Evolutionary conservation across 2,329 filamentous ascomycete genomes (phyloP).

Genomic region (Harringtonia aguacate): DNA sequence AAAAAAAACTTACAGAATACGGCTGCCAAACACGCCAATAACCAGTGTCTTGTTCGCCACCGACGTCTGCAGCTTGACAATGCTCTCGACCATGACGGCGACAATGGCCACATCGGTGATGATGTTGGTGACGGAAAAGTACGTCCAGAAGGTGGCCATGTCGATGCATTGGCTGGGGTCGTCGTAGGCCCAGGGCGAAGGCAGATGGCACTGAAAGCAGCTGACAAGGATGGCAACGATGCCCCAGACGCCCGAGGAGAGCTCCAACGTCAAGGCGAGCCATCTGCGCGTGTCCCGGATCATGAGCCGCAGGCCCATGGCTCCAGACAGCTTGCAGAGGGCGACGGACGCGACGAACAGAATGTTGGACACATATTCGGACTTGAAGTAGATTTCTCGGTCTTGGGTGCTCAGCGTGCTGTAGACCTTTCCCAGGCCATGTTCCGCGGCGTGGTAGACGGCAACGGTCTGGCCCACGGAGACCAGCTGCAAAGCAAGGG

Average conservation of each 20-base stretch:
- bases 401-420: too few species aligned
- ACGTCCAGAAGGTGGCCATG: neutral
- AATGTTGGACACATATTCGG: neutral
- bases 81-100: neutral
- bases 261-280: neutral
- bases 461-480: too few species aligned
- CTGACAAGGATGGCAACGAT: neutral
- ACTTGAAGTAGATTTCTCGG: too few species aligned
- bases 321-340: neutral
- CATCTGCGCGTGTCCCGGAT: too few species aligned
- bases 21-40: neutral
- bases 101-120: neutral
- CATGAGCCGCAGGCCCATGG: neutral
- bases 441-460: too few species aligned
- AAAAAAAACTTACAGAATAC: neutral
- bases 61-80: neutral
- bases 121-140: neutral
- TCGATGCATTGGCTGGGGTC: neutral
- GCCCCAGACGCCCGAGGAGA: neutral
- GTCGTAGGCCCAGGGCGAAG: neutral
- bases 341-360: neutral
- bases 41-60: neutral
- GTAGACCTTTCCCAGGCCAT: too few species aligned
- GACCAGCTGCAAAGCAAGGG: too few species aligned
- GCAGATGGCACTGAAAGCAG: conserved; percentile 1